Conservation (phyloP, 1,139 yeast species). For the Eremothecium gossypii region DNA sequence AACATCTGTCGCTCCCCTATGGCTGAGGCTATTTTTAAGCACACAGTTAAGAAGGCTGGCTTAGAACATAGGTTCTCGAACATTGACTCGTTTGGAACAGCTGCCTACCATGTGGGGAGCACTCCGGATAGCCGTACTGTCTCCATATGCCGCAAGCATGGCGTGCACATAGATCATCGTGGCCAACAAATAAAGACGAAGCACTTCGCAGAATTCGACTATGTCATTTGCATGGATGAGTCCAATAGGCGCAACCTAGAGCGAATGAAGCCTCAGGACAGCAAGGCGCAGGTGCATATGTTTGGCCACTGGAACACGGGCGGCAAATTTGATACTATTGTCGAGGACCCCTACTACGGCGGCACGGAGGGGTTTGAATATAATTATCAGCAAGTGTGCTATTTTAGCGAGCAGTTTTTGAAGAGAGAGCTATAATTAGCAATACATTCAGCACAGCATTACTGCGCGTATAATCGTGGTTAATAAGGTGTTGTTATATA, state of each 20-base stretch:
- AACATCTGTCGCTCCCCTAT: conserved; percentile 95
- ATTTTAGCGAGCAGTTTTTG: conserved; percentile 62
- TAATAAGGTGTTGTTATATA: conserved; percentile 1
- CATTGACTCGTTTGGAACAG: conserved; percentile 86
- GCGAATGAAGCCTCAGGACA: conserved; percentile 46
- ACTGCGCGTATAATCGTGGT: not conserved
- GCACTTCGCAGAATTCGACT: conserved; percentile 69
- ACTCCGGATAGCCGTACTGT: conserved; percentile 69
- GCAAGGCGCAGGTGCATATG: conserved; percentile 44
- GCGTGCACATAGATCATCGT: conserved; percentile 63
- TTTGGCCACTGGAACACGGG: conserved; percentile 68
- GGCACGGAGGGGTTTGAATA: conserved; percentile 73
- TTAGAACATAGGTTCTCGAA: conserved; percentile 34
- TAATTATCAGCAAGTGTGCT: conserved; percentile 64
- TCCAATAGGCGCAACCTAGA: conserved; percentile 52
- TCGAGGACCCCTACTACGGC: conserved; percentile 90
- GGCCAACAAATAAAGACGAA: conserved; percentile 59
- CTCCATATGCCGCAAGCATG: conserved; percentile 58
- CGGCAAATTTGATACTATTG: conserved; percentile 41
- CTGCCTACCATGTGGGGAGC: conserved; percentile 77
- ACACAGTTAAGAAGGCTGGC: conserved; percentile 46
- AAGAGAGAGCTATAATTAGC: conserved; percentile 33
- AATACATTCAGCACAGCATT: not conserved
- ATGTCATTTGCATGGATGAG: conserved; percentile 78
- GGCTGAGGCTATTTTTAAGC: conserved; percentile 89